Base-by-base conservation (phyloP, 352 stramenopile genomes). In the Phytophthora niederhauseri region DNA sequence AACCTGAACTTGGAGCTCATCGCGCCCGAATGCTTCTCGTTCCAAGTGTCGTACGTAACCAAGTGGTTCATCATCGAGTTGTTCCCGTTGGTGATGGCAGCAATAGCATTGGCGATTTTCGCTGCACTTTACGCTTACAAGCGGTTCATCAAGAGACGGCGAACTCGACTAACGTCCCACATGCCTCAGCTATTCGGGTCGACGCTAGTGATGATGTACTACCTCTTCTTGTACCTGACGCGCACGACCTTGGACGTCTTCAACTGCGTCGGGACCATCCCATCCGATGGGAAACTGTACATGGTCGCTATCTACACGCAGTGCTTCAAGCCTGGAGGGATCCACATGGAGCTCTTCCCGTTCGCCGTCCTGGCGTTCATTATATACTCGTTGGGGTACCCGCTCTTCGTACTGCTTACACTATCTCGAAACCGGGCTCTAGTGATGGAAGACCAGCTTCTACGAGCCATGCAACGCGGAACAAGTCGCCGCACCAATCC, bases 1-100 rank as follows among this genome's bases (percentile, higher is more conserved):
- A 96, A 93, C 38, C 70, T 97, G 38, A 95, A 97, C 57, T 38
- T 97, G 7, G 87, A 97, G 51, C 75, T 97, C 28, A 77, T 91
- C 17, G 87, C 85, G 12, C 90, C 88, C 1, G 89, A 95, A 75
- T 97, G 90, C 51, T 81, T 92, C 43, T 84, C 86, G 43, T 61
- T 91, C 20, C 83, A 86, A 38, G 72, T 96, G 4, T 83, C 82
- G 48, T 97, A 91, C 63, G 61, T 78, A 36, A 91, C 80, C 59
- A 93, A 93, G 52, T 95, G 85, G 85, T 74, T 78, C 31, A 67
- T 82, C 22, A 88, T 93, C 30, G 79, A 91, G 64, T 36, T 83
- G 2, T 80, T 90, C 26, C 84, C 84, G 12, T 26, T 93, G 15
- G 31, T 78, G 15, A 72, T 94, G 43, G 78, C 70, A 2, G 56